Conservation (phyloP, 2,329 filamentous ascomycete species). For the Chaetomiaceae sp. region DNA sequence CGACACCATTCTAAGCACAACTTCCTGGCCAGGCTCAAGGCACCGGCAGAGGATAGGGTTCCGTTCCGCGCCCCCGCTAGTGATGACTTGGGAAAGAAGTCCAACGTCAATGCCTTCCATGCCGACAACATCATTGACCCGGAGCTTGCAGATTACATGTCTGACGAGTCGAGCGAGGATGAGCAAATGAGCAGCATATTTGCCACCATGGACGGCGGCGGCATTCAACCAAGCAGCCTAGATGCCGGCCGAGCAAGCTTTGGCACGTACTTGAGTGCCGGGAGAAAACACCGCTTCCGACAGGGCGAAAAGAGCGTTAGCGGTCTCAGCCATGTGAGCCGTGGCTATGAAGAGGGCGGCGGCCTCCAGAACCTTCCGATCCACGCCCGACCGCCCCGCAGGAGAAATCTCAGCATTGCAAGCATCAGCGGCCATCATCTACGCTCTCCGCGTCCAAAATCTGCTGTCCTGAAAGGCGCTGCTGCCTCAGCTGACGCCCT, state of each 20-base stretch:
- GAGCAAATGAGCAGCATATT: conserved; percentile 80
- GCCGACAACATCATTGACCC: conserved; percentile 98
- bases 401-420: conserved; percentile 78
- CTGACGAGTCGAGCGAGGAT: conserved; percentile 89
- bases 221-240: conserved; percentile 57
- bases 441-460: conserved; percentile 66
- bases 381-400: conserved; percentile 58
- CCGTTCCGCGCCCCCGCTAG: conserved; percentile 74
- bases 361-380: conserved; percentile 53
- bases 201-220: conserved; percentile 64
- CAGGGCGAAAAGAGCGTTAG: conserved; percentile 71
- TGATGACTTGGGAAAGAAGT: conserved; percentile 61
- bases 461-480: conserved; percentile 52
- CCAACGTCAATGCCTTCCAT: conserved; percentile 83
- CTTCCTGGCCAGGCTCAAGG: conserved; percentile 69
- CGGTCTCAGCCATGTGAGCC: conserved; percentile 63
- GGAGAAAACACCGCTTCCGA: conserved; percentile 70
- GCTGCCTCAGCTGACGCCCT: conserved; percentile 49
- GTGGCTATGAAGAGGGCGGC: conserved; percentile 62
- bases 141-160: conserved; percentile 91
- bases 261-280: conserved; percentile 64
- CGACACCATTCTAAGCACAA: conserved; percentile 86
- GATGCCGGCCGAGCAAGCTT: conserved; percentile 73
- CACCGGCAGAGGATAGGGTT: conserved; percentile 69
- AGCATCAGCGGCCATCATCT: conserved; percentile 64